Evolutionary conservation across 2,329 filamentous ascomycete genomes (phyloP).

Genomic region (Talaromyces sp.): DNA sequence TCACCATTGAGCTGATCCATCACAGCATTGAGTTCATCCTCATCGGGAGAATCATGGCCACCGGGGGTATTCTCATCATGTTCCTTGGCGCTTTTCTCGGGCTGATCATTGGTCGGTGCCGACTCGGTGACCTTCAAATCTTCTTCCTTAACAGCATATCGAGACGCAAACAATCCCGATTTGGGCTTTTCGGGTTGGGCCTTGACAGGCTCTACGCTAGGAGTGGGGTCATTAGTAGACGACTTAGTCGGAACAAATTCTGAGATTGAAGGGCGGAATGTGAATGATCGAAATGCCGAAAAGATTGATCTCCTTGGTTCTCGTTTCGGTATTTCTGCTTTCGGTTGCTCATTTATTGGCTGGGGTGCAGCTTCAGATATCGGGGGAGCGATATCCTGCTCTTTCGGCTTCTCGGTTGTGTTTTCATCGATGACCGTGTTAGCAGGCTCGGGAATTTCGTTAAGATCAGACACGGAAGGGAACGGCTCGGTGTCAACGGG

Average conservation of each 20-base stretch:
- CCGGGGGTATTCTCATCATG: background rate
- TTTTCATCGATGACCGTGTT: conserved; percentile 9
- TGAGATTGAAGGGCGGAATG: conserved; percentile 38
- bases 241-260: conserved; percentile 25
- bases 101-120: conserved; percentile 11
- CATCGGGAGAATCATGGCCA: conserved; percentile 33
- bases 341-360: conserved; percentile 21
- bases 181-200: conserved; percentile 15
- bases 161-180: conserved; percentile 31
- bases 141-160: conserved; percentile 25
- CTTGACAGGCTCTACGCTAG: conserved; percentile 18
- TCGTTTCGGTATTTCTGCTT: conserved; percentile 23
- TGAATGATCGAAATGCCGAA: conserved; percentile 67
- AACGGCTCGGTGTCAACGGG: conserved; percentile 7
- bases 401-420: background rate
- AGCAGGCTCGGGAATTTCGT: background rate
- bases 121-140: background rate
- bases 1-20: conserved; percentile 78
- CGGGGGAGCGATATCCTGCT: conserved; percentile 12
- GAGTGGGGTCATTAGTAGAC: conserved; percentile 5
- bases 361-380: conserved; percentile 15
- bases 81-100: conserved; percentile 11
- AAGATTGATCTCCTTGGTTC: conserved; percentile 50
- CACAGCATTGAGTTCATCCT: conserved; percentile 79
- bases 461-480: background rate